A percentile compares a stretch with the other conserved stretches of the same genome.
Conservation (phyloP, 2,329 filamentous ascomycete species). For the Pestalotiopsis sp. region DNA sequence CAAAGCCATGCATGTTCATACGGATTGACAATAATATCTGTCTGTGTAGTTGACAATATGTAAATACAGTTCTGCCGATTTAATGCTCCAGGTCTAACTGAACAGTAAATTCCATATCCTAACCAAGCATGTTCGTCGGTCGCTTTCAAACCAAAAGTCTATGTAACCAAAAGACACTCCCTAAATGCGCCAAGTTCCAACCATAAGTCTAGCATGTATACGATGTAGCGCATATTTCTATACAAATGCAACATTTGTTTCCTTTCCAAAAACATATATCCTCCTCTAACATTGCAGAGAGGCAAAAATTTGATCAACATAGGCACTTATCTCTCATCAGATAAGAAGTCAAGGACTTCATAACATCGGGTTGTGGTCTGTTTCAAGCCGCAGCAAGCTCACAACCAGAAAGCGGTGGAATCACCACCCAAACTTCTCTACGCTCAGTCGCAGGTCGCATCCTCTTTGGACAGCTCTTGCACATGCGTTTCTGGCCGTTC, state of each 20-base stretch:
- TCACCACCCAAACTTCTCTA: conserved; percentile 74
- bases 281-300: background rate
- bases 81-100: too few species aligned
- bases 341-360: too few species aligned
- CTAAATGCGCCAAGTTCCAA: background rate
- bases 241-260: background rate
- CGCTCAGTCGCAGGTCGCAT: conserved; percentile 50
- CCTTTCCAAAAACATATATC: background rate
- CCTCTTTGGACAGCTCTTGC: conserved; percentile 51
- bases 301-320: background rate
- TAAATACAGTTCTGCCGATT: too few species aligned
- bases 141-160: background rate
- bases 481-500: conserved; percentile 61
- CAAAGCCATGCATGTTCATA: background rate
- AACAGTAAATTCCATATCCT: background rate
- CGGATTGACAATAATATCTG: too few species aligned
- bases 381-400: too few species aligned
- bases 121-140: background rate
- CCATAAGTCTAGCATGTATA: background rate
- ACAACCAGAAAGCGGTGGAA: too few species aligned
- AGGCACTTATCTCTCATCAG: too few species aligned
- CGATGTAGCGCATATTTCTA: background rate
- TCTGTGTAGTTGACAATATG: too few species aligned
- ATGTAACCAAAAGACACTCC: background rate
- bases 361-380: too few species aligned